Percentiles rank a stretch among this genome's conserved stretches.
These are phyloP conservation scores for Tetrapisispora pingtungensis DNA, from an alignment of 805 yeast species.

Conservation along the genomic window DNA sequence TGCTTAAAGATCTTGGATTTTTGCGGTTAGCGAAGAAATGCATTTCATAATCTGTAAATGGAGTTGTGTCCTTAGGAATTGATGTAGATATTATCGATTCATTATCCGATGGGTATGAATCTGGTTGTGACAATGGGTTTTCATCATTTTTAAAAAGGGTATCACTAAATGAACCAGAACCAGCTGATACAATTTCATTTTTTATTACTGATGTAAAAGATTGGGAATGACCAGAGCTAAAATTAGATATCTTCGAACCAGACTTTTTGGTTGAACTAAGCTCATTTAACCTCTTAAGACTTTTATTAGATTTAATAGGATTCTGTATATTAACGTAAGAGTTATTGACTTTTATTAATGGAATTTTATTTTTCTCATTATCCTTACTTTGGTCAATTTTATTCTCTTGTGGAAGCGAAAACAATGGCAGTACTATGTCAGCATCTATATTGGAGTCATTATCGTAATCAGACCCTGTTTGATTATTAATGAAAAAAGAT, in stretches of 20 bases:
- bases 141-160: constrained; percentile 10
- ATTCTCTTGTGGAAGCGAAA: background rate
- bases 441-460: background rate
- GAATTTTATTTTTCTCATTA: background rate
- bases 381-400: background rate
- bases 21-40: background rate
- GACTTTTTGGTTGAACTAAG: background rate
- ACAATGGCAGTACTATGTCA: background rate
- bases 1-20: background rate
- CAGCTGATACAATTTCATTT: constrained; percentile 12
- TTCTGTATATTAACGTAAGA: background rate
- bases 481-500: constrained; percentile 1
- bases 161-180: constrained; percentile 18
- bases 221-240: background rate
- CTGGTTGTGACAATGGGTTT: background rate
- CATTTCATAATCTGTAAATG: constrained; percentile 1
- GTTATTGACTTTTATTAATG: background rate
- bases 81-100: background rate
- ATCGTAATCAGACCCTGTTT: background rate
- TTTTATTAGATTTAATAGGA: background rate
- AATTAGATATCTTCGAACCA: background rate
- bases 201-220: background rate
- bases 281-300: background rate
- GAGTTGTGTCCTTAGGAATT: background rate
- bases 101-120: background rate